Evolutionary conservation across 176 grass and related monocot species (phyloP).

Genomic region (Aegilops bicornis): DNA sequence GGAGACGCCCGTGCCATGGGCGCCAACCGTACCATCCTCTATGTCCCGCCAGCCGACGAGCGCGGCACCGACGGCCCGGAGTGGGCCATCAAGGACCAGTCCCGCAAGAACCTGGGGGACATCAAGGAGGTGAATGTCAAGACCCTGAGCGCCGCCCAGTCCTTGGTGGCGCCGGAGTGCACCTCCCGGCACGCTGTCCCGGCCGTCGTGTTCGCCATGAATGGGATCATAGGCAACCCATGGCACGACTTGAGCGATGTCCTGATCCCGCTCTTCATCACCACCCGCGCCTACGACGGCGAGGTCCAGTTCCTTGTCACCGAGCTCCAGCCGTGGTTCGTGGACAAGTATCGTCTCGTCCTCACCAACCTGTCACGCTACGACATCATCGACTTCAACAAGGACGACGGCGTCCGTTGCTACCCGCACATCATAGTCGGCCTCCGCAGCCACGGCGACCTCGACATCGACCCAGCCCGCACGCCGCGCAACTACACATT

Average conservation of each 20-base stretch:
- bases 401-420: slow-evolving; percentile 40
- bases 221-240: slow-evolving; percentile 53
- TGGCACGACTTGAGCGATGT: slow-evolving; percentile 80
- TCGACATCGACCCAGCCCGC: slow-evolving; percentile 50
- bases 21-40: slow-evolving; percentile 45
- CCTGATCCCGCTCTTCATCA: slow-evolving; percentile 61
- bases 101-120: slow-evolving; percentile 53
- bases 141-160: slow-evolving; percentile 29
- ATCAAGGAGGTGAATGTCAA: slow-evolving; percentile 46
- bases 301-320: slow-evolving; percentile 72
- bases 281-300: slow-evolving; percentile 41
- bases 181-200: slow-evolving; percentile 35
- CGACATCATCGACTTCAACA: slow-evolving; percentile 54
- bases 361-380: slow-evolving; percentile 46
- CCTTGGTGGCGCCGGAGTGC: slow-evolving; percentile 44
- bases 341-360: slow-evolving; percentile 54
- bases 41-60: slow-evolving; percentile 24
- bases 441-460: slow-evolving; percentile 52
- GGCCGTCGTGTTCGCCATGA: slow-evolving; percentile 59
- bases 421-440: slow-evolving; percentile 53
- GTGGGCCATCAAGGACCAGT: slow-evolving; percentile 66
- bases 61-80: slow-evolving; percentile 3
- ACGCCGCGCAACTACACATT: slow-evolving; percentile 42
- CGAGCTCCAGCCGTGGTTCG: slow-evolving; percentile 55
- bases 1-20: slow-evolving; percentile 54